Evolutionary conservation across 2,329 filamentous ascomycete species (phyloP), one percentile per base, ranked within the genome.

Genomic region (Trichoderma asperellum): DNA sequence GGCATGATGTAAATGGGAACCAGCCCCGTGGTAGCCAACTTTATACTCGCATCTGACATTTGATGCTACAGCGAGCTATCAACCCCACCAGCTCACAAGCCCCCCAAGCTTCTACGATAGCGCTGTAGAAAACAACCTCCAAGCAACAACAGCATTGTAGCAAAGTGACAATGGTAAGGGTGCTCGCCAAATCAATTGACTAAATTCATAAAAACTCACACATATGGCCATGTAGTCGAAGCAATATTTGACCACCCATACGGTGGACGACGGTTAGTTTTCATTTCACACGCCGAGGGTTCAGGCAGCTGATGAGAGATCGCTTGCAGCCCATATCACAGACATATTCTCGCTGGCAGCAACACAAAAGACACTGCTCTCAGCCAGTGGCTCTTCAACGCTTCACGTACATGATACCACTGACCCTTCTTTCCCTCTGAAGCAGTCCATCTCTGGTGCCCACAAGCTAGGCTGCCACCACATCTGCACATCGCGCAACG

Each of bases 221-320:
- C 10, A 21, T 6, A 62, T 71, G 57, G 59, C 59, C 8, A 29
- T 21, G 70, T 70, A 97, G 96, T 99, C 96, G 68, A 98, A 98
- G 84, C 96, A 98, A 90, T 99, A 97, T 80, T 88, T 99, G 72
- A 96, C 95, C 76, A 91, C 92, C 74, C 93, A 97, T 80, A 95
- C 94, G 55, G 88, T 97, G 79, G 92, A 97, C 79, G 88, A 94
- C 84, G 94, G 93, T 93, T 79, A 79, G 84, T 77, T 66, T 64
- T 58, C 56, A 27, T 52, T 49, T 21, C 24, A 16, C 52, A 35
- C 60, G 78, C 76, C 78, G 79, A 71, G 74, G 78, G 61, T 35
- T 35, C 27, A 32, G 32, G 16, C 27, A 58, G 57, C 61, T 68
- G 58, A 56, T 61, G 35, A 62, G 62, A 69, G 70, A 72, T 55